Evolutionary conservation across 805 yeast genomes (phyloP).

Genomic region (Candida caryicola): DNA sequence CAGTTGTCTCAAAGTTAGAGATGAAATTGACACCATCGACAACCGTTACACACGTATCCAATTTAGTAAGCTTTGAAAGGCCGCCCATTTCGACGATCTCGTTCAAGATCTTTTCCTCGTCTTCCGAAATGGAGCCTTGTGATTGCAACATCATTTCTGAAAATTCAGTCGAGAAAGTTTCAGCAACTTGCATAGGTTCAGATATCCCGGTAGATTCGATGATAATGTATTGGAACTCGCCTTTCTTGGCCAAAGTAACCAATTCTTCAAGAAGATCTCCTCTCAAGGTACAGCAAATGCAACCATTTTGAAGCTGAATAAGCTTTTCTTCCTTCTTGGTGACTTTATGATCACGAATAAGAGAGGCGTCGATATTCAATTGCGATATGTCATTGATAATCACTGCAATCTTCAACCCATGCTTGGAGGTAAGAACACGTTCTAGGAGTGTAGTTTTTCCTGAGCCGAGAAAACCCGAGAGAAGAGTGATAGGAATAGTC

Average conservation of each 20-base stretch:
- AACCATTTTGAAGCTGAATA: slow-evolving; percentile 47
- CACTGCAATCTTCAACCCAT: slow-evolving; percentile 44
- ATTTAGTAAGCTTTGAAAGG: slow-evolving; percentile 32
- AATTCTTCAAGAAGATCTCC: slow-evolving; percentile 47
- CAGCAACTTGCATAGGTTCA: slow-evolving; percentile 52
- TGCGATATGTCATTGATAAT: slow-evolving; percentile 46
- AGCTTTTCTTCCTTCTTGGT: slow-evolving; percentile 42
- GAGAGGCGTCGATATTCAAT: slow-evolving; percentile 43
- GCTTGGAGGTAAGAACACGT: slow-evolving; percentile 36
- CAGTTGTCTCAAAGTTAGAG: slow-evolving; percentile 42
- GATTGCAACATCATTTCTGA: slow-evolving; percentile 29
- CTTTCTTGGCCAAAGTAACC: slow-evolving; percentile 30
- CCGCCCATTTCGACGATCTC: slow-evolving; percentile 39
- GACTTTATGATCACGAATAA: slow-evolving; percentile 38
- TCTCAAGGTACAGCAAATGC: slow-evolving; percentile 48
- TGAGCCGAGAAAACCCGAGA: slow-evolving; percentile 46
- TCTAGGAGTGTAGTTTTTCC: slow-evolving; percentile 49
- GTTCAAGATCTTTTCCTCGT: slow-evolving; percentile 17
- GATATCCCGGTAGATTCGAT: slow-evolving; percentile 48
- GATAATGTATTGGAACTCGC: slow-evolving; percentile 40
- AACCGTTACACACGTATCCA: slow-evolving; percentile 49
- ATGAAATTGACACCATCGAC: slow-evolving; percentile 43
- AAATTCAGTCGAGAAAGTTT: slow-evolving; percentile 45
- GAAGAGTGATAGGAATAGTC: slow-evolving; percentile 45
- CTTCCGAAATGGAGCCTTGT: slow-evolving; percentile 16